Base-by-base conservation (phyloP, 345 rosid genomes). In the Eutrema heterophyllum region DNA sequence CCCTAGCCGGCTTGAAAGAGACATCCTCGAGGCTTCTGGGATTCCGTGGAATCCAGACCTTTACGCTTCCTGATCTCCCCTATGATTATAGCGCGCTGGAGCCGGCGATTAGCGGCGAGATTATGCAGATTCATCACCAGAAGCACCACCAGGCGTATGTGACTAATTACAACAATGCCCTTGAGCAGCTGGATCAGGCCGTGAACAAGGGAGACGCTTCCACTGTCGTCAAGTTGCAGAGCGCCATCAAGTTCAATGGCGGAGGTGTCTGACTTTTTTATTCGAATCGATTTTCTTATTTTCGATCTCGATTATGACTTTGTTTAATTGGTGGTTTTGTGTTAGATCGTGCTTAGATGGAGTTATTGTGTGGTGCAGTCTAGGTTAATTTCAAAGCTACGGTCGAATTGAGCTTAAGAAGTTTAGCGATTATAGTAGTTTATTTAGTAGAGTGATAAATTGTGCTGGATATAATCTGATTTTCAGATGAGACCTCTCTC, bases 101-200 rank as follows among this genome's bases (percentile, higher is more conserved):
- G 83, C 99, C 99, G 67, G 97, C 82, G 54, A 87, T 95, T 65
- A 86, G 89, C 72, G 99, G 87, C 53, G 97, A 92, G 81, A 95
- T 95, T 27, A 95, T 95, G 99, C 88, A 88, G 84, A 78, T 95
- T 33, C 99, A 95, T 67, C 99, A 95, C 89, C 92, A 90, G 85
- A 95, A 95, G 82, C 99, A 95, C 64, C 99, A 95, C 71, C 93
- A 87, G 79, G n/a, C 96, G 58, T 95, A 95, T 64, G 60, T 95
- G 72, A 86, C 97, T 39, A 95, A 95, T 79, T 95, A 82, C 80
- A 95, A 90, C 84, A 92, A 88, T 79, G 85, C 96, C 40, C 87
- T 90, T 12, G 91, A 92, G 83, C 89, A 85, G 81, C 96, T 94
- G 9, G 79, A 86, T 38, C 83, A 88, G 9, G 93, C 98, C 43